These are phyloP conservation scores for Letharia columbiana DNA, from an alignment of 495 filamentous ascomycete species.

Conservation along the genomic window DNA sequence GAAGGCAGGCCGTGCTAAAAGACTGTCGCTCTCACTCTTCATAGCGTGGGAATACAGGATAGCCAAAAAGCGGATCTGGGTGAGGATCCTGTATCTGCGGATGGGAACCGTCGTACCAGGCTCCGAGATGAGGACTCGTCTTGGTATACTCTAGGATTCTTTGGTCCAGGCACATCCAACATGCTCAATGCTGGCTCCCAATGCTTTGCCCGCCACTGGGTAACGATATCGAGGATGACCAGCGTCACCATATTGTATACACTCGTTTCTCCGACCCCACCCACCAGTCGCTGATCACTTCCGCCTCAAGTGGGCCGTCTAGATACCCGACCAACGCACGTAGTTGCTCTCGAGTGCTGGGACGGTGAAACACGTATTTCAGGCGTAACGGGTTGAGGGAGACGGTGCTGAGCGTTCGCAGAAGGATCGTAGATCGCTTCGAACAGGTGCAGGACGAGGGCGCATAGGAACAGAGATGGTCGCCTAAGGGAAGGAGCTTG, in stretches of 20 bases:
- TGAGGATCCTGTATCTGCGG: not conserved
- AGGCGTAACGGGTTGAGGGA: not conserved
- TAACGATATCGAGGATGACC: not conserved
- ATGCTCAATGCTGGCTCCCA: not conserved
- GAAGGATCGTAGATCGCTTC: not conserved
- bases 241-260: not conserved
- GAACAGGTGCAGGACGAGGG: slow-evolving; percentile 5
- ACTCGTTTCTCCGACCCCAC: not conserved
- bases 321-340: not conserved
- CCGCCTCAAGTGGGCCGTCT: not conserved
- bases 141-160: not conserved
- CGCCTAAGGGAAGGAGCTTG: not conserved
- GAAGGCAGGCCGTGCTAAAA: not conserved
- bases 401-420: not conserved
- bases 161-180: not conserved
- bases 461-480: not conserved
- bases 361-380: not conserved
- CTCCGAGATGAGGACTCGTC: not conserved
- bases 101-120: not conserved
- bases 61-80: not conserved
- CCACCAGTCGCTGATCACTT: slow-evolving; percentile 1
- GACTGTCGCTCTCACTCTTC: no score
- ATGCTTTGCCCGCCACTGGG: not conserved
- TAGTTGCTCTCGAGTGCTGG: not conserved
- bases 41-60: not conserved